Base-by-base conservation (phyloP, 1,139 yeast species). In the Pichia sp. region DNA sequence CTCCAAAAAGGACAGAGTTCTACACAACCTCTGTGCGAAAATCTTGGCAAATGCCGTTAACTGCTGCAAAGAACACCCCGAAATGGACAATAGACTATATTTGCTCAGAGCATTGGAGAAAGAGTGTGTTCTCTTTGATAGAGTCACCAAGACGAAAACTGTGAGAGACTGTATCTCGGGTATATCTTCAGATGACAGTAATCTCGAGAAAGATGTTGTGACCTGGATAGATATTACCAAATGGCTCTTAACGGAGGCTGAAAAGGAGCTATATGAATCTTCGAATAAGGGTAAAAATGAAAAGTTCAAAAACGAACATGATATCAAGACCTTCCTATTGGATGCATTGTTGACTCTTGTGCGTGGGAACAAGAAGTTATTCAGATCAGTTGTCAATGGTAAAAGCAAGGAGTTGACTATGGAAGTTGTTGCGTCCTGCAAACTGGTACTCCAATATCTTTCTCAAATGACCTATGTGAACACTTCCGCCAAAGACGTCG, bases 111-210 rank as follows among this genome's bases (percentile, higher is more conserved):
- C 77, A 8, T 66, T 89, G 14, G 65, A 85, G 20, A 69, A 70
- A 48, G 87, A 89, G 9, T 83, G 87, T 4, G 75, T 86, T 49
- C 84, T 84, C 61, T 91, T 92, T 71, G 98, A 93, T 68, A 77
- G 80, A 58, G 68, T 87, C 36, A 87, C 96, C 4, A 90, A 87
- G 65, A 75, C 93, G 0, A 88, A 85, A 66, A 81, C 91, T 0
- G 73, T 82, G 14, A 85, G 82, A 52, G 70, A 73, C n/a, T 71
- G 89, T 24, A 57, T 81, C 57, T 55, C 56, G 4, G 50, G 49
- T 12, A 52, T 61, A 9, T 49, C 36, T 12, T 17, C 30, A 3
- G 47, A 52, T 48, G 49, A 47, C 27, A 31, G 43, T 3, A 31
- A 31, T 14, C 12, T 51, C 34, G 38, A 17, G 12, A 62, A 63